Conservation (phyloP, 2,329 filamentous ascomycete species). For the Trichoderma breve region DNA sequence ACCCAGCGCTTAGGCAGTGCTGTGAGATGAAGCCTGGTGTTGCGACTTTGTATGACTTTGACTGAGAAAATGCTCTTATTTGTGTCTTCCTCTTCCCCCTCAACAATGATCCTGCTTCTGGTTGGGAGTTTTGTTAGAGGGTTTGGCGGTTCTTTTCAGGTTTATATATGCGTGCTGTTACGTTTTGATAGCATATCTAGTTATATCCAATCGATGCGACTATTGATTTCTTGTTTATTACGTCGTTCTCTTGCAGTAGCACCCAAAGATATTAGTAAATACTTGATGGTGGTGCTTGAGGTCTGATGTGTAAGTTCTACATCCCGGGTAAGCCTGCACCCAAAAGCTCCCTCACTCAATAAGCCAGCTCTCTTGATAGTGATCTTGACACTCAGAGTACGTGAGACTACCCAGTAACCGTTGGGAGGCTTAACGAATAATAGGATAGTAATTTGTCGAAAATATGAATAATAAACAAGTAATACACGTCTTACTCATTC, state of each 20-base stretch:
- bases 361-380: not conserved
- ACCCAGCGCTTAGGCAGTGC: conserved; percentile 3
- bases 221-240: not conserved
- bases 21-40: not conserved
- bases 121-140: not conserved
- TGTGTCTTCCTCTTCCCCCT: not conserved
- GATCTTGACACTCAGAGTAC: not conserved
- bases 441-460: not conserved
- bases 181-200: not conserved
- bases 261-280: not conserved
- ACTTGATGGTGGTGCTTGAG: not conserved
- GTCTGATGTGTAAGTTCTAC: not conserved
- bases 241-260: too few species aligned
- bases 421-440: fast-evolving
- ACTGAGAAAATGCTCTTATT: not conserved
- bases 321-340: not conserved
- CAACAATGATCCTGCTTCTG: not conserved
- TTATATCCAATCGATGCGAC: not conserved
- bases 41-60: not conserved
- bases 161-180: not conserved
- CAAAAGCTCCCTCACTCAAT: not conserved
- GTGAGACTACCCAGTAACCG: not conserved
- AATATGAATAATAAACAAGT: not conserved
- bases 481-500: not conserved
- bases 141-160: not conserved